Base-by-base conservation (phyloP, 2,329 filamentous ascomycete species). In the Arachnomyces sp. region DNA sequence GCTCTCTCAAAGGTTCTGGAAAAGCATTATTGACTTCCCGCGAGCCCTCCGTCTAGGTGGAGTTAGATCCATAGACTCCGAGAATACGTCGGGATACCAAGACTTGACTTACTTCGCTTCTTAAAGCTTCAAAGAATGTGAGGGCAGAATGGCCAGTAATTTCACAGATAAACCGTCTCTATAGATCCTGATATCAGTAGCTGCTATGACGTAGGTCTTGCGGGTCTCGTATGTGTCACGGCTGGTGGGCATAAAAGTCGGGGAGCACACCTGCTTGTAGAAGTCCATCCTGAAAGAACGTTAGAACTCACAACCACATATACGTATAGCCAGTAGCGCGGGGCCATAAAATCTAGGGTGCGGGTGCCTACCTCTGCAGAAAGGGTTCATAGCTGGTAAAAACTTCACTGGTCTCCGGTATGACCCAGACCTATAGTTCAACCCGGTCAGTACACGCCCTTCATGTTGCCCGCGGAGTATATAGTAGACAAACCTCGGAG, bases 161-260 rank as follows among this genome's bases (percentile, higher is more conserved):
- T 59, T 94, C 85, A 64, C 93, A 94, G 45, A 93, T 94, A 63
- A 96, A 98, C 40, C 83, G 80, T 57, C 81, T 85, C 81, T 90
- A 52, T 32, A 36, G 36, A 52, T 16, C 9, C 25, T 33, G 17
- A 13, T 31, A 28, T 44, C n/a, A 44, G n/a, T 12, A 2, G 13
- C 28, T 4, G 37, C 25, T 18, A 36, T 14, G 5, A 15, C 9
- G 3, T n/a, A 17, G 29, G 13, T 13, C 16, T 25, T 20, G 13
- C 25, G n/a, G n/a, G 18, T 13, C 7, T 29, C 31, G 18, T 33
- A n/a, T 28, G 7, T 30, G 32, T 16, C 7, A 44, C 28, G 36
- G 20, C 28, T 28, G 30, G 43, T 53, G n/a, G 35, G 11, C 2
- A 7, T 3, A 16, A 31, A 4, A 14, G 7, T 15, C 8, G 9